A percentile compares a stretch with the other conserved stretches of the same genome.
Evolutionary conservation across 176 grass and related monocot species (phyloP).

Genomic region (Elymus sibiricus): DNA sequence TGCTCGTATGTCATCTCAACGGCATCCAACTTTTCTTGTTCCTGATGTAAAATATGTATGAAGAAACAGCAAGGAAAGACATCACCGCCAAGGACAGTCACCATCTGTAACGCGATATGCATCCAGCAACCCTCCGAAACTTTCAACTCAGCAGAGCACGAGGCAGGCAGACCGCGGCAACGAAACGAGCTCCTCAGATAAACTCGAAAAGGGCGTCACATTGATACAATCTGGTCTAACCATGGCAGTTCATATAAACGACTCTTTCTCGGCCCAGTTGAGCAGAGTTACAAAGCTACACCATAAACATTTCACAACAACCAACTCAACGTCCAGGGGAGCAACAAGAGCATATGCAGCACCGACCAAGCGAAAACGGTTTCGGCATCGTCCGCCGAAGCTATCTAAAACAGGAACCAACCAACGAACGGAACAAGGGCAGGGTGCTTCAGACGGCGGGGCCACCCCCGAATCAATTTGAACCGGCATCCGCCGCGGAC

Average conservation of each 20-base stretch:
- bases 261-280: conserved; percentile 6
- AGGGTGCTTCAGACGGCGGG: not conserved
- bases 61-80: not conserved
- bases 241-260: not conserved
- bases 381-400: conserved; percentile 2
- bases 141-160: not conserved
- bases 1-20: no score
- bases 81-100: not conserved
- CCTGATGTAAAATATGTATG: not conserved
- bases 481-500: not conserved
- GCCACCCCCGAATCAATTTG: not conserved
- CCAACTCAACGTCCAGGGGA: not conserved
- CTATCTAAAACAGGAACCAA: conserved; percentile 27
- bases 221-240: conserved; percentile 6
- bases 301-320: conserved; percentile 24
- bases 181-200: not conserved
- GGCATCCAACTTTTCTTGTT: not conserved
- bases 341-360: not conserved
- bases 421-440: not conserved
- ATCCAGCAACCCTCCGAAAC: not conserved
- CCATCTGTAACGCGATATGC: not conserved
- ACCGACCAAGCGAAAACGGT: conserved; percentile 7
- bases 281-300: conserved; percentile 21
- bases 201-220: not conserved
- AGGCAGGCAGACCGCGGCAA: no score